Evolutionary conservation across 2,329 filamentous ascomycete species (phyloP).

Genomic region (Penicillium sp.): DNA sequence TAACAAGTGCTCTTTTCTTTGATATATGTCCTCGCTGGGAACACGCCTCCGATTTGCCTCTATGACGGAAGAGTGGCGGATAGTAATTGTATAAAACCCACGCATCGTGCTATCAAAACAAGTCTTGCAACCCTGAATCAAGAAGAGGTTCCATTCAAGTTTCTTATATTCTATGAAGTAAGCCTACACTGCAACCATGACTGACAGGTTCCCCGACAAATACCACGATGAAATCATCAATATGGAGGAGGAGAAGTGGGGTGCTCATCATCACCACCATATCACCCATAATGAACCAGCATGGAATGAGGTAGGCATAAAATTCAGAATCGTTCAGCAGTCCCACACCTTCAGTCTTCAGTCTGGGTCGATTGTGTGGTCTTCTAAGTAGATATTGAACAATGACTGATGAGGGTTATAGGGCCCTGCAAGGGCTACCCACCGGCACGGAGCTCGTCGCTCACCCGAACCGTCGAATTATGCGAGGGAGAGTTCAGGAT

Average conservation of each 20-base stretch:
- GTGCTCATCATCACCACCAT: constrained; percentile 6
- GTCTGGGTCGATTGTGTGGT: neutral
- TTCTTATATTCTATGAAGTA: neutral
- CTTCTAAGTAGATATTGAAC: neutral
- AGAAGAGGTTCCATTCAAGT: neutral
- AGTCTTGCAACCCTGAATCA: neutral
- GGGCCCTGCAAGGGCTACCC: neutral
- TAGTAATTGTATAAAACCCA: neutral
- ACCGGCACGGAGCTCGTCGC: constrained; percentile 9
- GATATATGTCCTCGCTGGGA: neutral
- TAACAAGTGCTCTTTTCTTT: neutral
- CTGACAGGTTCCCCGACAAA: constrained; percentile 4
- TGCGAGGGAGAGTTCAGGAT: constrained; percentile 13
- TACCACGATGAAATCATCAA: constrained; percentile 8
- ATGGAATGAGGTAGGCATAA: neutral
- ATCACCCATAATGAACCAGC: neutral
- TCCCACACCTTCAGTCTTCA: neutral
- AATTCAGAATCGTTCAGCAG: neutral
- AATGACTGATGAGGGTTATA: neutral
- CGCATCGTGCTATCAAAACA: neutral
- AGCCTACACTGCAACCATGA: neutral
- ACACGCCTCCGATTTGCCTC: constrained; percentile 2
- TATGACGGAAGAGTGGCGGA: constrained; percentile 7
- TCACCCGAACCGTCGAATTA: constrained; percentile 18
- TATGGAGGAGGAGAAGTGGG: constrained; percentile 9